These are phyloP conservation scores for Fonsecaea pedrosoi DNA, from an alignment of 2,329 filamentous ascomycete genomes.

Conservation along the genomic window DNA sequence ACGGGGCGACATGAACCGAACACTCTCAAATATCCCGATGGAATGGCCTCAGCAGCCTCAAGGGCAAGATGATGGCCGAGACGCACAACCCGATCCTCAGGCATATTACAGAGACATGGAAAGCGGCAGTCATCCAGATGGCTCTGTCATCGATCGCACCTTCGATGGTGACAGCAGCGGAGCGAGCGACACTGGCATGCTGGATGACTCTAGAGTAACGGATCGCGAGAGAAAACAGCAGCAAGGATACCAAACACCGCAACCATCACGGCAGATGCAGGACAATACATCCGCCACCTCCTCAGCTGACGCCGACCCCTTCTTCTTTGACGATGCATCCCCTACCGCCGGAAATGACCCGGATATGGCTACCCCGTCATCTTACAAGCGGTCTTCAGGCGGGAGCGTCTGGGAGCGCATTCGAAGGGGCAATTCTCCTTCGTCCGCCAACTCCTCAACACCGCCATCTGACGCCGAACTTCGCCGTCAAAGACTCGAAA, in stretches of 20 bases:
- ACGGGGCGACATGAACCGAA: background rate
- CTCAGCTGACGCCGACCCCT: slow-evolving; percentile 20
- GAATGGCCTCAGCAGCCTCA: slow-evolving; percentile 4
- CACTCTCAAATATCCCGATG: background rate
- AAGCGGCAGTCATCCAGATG: slow-evolving; percentile 1
- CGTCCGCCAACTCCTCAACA: background rate
- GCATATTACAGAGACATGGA: slow-evolving; percentile 22
- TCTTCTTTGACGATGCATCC: slow-evolving; percentile 39
- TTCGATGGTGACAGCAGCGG: slow-evolving; percentile 19
- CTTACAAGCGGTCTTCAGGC: slow-evolving; percentile 3
- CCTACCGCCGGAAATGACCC: slow-evolving; percentile 36
- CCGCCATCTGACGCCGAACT: background rate
- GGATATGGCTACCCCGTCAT: slow-evolving; percentile 14
- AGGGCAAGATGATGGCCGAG: slow-evolving; percentile 9
- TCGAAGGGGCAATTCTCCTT: slow-evolving; percentile 20
- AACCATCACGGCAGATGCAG: slow-evolving; percentile 11
- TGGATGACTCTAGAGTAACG: slow-evolving; percentile 22
- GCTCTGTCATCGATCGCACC: slow-evolving; percentile 1
- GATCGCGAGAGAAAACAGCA: slow-evolving; percentile 14
- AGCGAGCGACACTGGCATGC: slow-evolving; percentile 20
- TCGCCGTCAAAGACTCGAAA: slow-evolving; percentile 1
- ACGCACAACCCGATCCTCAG: slow-evolving; percentile 11
- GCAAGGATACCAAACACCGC: slow-evolving; percentile 22
- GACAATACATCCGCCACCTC: slow-evolving; percentile 11
- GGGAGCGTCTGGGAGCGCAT: slow-evolving; percentile 37